Conservation (phyloP, 2,329 filamentous ascomycete genomes). For the Chaetomium globosum region DNA sequence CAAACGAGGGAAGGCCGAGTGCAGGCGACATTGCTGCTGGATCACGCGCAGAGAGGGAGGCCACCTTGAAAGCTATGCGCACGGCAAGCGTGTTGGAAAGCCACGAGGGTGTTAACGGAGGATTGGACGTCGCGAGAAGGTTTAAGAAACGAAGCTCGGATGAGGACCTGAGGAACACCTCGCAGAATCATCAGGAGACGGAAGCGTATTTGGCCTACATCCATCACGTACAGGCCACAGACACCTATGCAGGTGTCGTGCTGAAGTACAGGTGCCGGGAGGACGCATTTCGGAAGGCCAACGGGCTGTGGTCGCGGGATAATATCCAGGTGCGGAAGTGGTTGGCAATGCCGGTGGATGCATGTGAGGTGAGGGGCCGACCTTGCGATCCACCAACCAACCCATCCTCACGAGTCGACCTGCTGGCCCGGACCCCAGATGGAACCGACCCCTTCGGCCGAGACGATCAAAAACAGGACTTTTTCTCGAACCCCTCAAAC, state of each 20-base stretch:
- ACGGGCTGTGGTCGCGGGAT: constrained; percentile 93
- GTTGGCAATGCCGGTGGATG: constrained; percentile 83
- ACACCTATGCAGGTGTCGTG: constrained; percentile 89
- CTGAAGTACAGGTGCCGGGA: constrained; percentile 87
- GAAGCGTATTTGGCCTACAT: constrained; percentile 85
- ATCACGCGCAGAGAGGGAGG: constrained; percentile 56
- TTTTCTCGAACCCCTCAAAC: constrained; percentile 46
- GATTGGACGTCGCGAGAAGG: constrained; percentile 57
- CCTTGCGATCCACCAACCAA: constrained; percentile 59
- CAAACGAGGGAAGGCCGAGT: constrained; percentile 43
- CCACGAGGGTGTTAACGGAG: constrained; percentile 61
- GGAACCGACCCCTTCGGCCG: constrained; percentile 39
- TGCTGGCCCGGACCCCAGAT: constrained; percentile 55
- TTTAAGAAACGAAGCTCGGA: constrained; percentile 72
- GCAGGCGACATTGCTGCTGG: constrained; percentile 58
- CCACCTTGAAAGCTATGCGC: constrained; percentile 57
- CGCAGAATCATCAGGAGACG: constrained; percentile 57
- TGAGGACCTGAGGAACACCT: constrained; percentile 49
- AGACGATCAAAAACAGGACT: constrained; percentile 42
- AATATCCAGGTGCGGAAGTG: constrained; percentile 81
- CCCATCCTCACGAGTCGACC: constrained; percentile 50
- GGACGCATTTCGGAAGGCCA: constrained; percentile 80
- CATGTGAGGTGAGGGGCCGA: constrained; percentile 80
- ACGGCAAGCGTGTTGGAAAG: constrained; percentile 64
- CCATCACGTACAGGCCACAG: constrained; percentile 77